Conservation (phyloP, 1,284 basidiomycete genomes). For the Pseudozyma hubeiensis region DNA sequence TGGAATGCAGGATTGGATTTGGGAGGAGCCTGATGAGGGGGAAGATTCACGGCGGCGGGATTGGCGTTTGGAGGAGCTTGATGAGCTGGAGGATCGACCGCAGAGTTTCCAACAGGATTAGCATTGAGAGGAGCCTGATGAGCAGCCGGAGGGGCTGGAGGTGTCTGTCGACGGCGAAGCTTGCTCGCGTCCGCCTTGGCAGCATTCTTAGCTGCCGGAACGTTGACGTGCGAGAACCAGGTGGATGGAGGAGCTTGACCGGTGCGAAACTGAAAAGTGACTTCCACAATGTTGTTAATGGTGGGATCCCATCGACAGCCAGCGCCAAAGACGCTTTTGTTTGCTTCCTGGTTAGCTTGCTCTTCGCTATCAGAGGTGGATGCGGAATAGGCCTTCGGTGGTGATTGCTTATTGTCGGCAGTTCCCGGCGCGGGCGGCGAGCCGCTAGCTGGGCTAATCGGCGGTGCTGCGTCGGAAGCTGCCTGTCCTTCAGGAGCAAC, state of each 20-base stretch:
- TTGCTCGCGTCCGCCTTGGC: background rate
- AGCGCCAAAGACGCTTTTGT: constrained; percentile 32
- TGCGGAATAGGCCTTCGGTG: background rate
- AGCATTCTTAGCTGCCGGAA: background rate
- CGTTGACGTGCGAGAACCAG: constrained; percentile 30
- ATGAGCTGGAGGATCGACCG: background rate
- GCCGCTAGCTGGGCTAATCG: too few species aligned
- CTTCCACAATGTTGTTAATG: constrained; percentile 34
- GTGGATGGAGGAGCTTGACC: constrained; percentile 39
- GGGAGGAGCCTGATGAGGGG: too few species aligned
- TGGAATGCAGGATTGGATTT: too few species aligned
- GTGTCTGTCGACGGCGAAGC: constrained; percentile 6
- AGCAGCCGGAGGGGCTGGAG: too few species aligned
- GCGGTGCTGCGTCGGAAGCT: too few species aligned
- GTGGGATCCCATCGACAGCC: constrained; percentile 51
- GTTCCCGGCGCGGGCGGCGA: too few species aligned
- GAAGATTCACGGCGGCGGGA: too few species aligned
- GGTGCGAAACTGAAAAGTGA: constrained; percentile 31
- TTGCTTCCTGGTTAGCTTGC: background rate
- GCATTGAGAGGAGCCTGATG: too few species aligned
- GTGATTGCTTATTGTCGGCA: background rate
- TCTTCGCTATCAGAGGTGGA: background rate
- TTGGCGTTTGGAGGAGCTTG: too few species aligned
- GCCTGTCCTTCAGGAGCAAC: too few species aligned
- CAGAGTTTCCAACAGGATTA: background rate